Percentiles rank a stretch among this genome's conserved stretches.
Conservation (phyloP, 2,329 filamentous ascomycete genomes). For the Emergomyces pasteurianus region DNA sequence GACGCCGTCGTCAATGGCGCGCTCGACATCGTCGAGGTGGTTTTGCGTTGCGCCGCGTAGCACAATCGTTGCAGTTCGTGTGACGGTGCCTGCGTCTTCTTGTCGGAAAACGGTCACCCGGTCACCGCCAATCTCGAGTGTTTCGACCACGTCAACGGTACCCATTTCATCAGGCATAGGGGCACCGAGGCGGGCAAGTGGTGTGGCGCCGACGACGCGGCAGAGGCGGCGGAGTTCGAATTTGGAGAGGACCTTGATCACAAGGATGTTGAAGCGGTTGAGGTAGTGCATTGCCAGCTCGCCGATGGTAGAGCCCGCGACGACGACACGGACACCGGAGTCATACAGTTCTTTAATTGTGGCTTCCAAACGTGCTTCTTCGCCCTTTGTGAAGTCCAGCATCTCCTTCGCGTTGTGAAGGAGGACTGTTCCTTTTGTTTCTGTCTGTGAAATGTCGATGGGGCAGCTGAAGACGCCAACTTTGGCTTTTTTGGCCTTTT, state of each 20-base stretch:
- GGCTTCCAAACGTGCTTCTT: conserved; percentile 82
- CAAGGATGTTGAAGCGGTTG: conserved; percentile 89
- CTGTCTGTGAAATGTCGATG: conserved; percentile 89
- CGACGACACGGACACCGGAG: conserved; percentile 78
- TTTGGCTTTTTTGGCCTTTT: conserved; percentile 87
- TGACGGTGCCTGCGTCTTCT: conserved; percentile 65
- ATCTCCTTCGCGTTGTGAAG: conserved; percentile 97
- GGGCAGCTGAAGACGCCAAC: conserved; percentile 94
- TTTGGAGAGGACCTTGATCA: conserved; percentile 95
- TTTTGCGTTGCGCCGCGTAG: conserved; percentile 94
- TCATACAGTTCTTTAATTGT: conserved; percentile 93
- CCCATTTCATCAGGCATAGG: conserved; percentile 99
- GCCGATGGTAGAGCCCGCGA: conserved; percentile 87
- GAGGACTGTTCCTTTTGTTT: conserved; percentile 96
- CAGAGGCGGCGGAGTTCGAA: conserved; percentile 93
- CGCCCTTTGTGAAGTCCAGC: conserved; percentile 95
- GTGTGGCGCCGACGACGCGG: conserved; percentile 90
- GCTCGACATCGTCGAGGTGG: conserved; percentile 92
- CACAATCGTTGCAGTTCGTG: conserved; percentile 86
- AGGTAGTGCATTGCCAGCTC: conserved; percentile 96
- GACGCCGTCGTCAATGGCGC: conserved; percentile 93
- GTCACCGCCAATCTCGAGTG: conserved; percentile 93
- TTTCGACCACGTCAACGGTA: conserved; percentile 86
- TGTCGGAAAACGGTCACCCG: conserved; percentile 97
- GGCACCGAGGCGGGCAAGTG: conserved; percentile 86